phyloP scores from a whole-genome alignment of 2,329 filamentous ascomycete genomes.

The Paramyrothecium sp. region DNA sequence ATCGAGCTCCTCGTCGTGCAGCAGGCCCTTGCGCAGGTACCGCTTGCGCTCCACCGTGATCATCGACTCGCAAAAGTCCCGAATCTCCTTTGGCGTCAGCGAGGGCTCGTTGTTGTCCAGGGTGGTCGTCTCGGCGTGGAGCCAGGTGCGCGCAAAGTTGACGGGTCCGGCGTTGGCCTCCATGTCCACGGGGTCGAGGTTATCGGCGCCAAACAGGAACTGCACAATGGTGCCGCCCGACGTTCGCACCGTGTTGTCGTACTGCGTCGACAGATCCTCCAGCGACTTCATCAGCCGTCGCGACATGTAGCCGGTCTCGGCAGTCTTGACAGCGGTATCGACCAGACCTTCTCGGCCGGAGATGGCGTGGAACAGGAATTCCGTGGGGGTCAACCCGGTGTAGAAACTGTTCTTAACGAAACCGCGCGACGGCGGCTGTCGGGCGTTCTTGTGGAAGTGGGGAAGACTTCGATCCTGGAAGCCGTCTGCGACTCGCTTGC shows the following conservation, averaged over 20 bases:
- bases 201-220: constrained; percentile 96
- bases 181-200: constrained; percentile 96
- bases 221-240: constrained; percentile 88
- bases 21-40: constrained; percentile 57
- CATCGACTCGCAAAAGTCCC: constrained; percentile 63
- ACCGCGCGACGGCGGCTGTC: constrained; percentile 90
- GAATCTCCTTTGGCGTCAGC: constrained; percentile 72
- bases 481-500: constrained; percentile 87
- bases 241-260: constrained; percentile 92
- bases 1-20: constrained; percentile 60
- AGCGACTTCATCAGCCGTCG: constrained; percentile 96
- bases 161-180: constrained; percentile 91
- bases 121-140: constrained; percentile 72
- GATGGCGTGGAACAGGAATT: constrained; percentile 98
- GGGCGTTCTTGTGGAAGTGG: constrained; percentile 91
- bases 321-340: constrained; percentile 98
- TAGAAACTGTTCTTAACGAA: constrained; percentile 99
- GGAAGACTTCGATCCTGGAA: constrained; percentile 95
- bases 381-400: constrained; percentile 81
- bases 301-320: constrained; percentile 99
- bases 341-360: constrained; percentile 97
- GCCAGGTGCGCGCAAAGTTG: constrained; percentile 88
- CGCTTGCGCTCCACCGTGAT: constrained; percentile 67
- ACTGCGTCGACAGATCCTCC: constrained; percentile 89
- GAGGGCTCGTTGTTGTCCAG: constrained; percentile 76